phyloP scores from a whole-genome alignment of 176 grass and related monocot genomes.

The Avena sativa region DNA sequence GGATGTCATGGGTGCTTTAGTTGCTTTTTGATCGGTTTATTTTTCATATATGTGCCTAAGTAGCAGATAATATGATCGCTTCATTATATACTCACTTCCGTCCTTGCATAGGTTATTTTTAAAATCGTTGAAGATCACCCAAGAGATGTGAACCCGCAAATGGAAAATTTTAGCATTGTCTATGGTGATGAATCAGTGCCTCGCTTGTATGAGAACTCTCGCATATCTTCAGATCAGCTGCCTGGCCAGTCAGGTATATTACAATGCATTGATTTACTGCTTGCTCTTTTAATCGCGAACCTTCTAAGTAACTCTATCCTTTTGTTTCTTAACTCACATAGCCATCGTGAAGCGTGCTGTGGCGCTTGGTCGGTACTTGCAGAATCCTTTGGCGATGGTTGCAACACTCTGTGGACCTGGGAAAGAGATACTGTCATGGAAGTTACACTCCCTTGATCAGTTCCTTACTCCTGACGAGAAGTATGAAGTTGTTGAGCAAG shows the following conservation, averaged over 20 bases:
- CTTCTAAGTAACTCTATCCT: not conserved
- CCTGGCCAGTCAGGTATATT: constrained; percentile 79
- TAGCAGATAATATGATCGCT: not conserved
- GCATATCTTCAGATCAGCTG: constrained; percentile 90
- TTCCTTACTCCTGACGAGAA: constrained; percentile 95
- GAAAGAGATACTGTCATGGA: constrained; percentile 98
- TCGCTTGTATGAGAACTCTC: constrained; percentile 88
- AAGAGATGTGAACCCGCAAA: constrained; percentile 71
- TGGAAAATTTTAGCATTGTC: constrained; percentile 76
- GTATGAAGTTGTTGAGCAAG: constrained; percentile 90
- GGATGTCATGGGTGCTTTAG: not conserved
- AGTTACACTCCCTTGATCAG: constrained; percentile 79
- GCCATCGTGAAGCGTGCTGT: constrained; percentile 96
- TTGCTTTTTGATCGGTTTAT: not conserved
- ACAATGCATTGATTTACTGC: constrained; percentile 29
- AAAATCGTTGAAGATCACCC: constrained; percentile 97
- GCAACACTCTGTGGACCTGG: constrained; percentile 94
- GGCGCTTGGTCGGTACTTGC: constrained; percentile 88
- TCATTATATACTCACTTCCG: constrained; percentile 16
- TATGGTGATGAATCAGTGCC: constrained; percentile 93
- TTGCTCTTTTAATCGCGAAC: not conserved
- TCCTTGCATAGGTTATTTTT: constrained; percentile 80
- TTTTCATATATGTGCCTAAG: not conserved
- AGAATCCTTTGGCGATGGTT: constrained; percentile 90
- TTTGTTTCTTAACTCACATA: constrained; percentile 37